Evolutionary conservation across 2,329 filamentous ascomycete genomes (phyloP).

Genomic region (Parafenestella ontariensis): DNA sequence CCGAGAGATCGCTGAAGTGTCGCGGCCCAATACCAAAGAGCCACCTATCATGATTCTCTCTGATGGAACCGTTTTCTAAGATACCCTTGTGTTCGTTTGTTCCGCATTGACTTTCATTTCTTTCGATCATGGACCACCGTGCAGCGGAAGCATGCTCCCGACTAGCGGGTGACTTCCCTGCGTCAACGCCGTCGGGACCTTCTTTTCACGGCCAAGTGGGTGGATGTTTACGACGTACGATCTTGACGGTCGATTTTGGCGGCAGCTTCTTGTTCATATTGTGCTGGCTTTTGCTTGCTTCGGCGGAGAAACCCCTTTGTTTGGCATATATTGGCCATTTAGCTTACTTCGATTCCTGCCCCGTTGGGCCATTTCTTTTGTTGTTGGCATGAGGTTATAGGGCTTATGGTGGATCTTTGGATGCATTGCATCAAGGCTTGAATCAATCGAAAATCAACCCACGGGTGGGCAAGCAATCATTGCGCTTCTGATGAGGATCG

Average conservation of each 20-base stretch:
- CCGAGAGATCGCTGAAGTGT: conserved; percentile 93
- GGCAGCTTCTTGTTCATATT: conserved; percentile 29
- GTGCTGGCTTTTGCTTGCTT: conserved; percentile 4
- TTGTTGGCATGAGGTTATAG: conserved; percentile 1
- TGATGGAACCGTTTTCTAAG: conserved; percentile 93
- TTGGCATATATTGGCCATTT: conserved; percentile 8
- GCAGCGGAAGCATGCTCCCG: conserved; percentile 23
- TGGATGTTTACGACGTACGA: conserved; percentile 33
- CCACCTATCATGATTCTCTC: conserved; percentile 95
- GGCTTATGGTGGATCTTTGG: neutral
- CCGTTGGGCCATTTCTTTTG: conserved; percentile 2
- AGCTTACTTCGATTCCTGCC: conserved; percentile 1
- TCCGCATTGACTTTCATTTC: conserved; percentile 32
- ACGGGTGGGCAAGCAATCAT: too few species aligned
- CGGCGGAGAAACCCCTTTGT: neutral
- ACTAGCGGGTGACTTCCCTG: conserved; percentile 9
- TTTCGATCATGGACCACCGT: conserved; percentile 18
- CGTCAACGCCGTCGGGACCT: conserved; percentile 14
- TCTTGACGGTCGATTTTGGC: conserved; percentile 35
- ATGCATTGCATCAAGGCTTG: neutral
- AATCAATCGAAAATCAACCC: neutral
- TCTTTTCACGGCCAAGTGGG: conserved; percentile 24
- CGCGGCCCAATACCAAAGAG: conserved; percentile 93
- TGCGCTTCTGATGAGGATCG: too few species aligned
- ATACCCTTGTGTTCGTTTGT: conserved; percentile 48